Evolutionary conservation across 2,329 filamentous ascomycete species (phyloP).

Genomic region (Penicillium carneum): DNA sequence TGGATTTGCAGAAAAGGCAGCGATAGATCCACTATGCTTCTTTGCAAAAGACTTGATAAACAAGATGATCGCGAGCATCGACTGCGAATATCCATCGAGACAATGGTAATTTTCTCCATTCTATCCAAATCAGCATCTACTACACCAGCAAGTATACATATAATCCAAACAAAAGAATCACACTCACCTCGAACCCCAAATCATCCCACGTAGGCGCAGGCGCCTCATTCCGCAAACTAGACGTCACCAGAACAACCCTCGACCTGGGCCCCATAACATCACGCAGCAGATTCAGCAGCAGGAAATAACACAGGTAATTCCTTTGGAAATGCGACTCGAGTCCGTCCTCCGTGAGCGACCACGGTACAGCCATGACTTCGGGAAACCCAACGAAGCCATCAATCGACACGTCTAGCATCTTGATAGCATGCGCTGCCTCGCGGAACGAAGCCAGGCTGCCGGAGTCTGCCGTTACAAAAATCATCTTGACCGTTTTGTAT

Average conservation of each 20-base stretch:
- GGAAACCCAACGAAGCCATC: conserved; percentile 37
- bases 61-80: conserved; percentile 40
- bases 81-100: conserved; percentile 38
- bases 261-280: conserved; percentile 23
- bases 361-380: conserved; percentile 29
- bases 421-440: conserved; percentile 29
- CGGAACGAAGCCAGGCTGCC: conserved; percentile 27
- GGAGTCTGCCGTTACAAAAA: conserved; percentile 32
- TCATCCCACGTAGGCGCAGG: conserved; percentile 32
- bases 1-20: conserved; percentile 38
- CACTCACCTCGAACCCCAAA: conserved; percentile 34
- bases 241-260: conserved; percentile 34
- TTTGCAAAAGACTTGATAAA: conserved; percentile 35
- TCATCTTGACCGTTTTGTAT: conserved; percentile 30
- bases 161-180: neutral
- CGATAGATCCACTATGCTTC: conserved; percentile 20
- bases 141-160: neutral
- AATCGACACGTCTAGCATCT: conserved; percentile 27
- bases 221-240: conserved; percentile 33
- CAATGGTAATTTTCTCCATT: conserved; percentile 37
- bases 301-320: conserved; percentile 38
- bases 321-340: conserved; percentile 38
- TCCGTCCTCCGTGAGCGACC: conserved; percentile 34
- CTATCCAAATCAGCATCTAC: conserved; percentile 18
- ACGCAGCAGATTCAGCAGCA: conserved; percentile 34